phyloP scores from a whole-genome alignment of 257 asterid species.

The Nicotiana sylvestris region DNA sequence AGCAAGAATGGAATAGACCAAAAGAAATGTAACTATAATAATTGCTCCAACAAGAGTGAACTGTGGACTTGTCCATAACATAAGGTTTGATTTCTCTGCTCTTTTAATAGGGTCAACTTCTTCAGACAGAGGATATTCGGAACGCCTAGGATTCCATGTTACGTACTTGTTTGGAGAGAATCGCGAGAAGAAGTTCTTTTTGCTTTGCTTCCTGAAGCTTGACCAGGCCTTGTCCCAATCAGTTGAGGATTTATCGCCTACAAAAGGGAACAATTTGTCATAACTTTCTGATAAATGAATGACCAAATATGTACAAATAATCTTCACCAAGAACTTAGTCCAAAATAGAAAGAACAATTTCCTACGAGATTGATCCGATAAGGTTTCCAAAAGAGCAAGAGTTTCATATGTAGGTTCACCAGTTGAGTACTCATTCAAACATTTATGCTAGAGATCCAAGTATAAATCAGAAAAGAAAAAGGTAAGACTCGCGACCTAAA shows the following conservation, averaged over 20 bases:
- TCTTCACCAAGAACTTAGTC: background rate
- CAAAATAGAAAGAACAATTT: too few species aligned
- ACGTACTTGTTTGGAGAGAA: constrained; percentile 82
- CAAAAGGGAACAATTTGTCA: background rate
- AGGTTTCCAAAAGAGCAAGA: background rate
- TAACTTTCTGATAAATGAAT: background rate
- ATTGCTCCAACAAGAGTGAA: constrained; percentile 70
- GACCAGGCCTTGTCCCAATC: constrained; percentile 99
- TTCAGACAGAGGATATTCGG: constrained; percentile 80
- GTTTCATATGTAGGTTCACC: background rate
- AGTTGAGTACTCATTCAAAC: background rate
- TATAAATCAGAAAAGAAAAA: background rate
- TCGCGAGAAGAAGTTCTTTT: constrained; percentile 57
- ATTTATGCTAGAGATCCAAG: background rate
- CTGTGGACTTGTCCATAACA: constrained; percentile 77
- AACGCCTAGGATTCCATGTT: constrained; percentile 82
- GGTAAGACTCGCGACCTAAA: background rate
- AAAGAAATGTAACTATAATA: constrained; percentile 61
- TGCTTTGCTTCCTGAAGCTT: constrained; percentile 76
- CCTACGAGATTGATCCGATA: background rate
- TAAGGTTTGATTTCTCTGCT: constrained; percentile 84
- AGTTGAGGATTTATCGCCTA: constrained; percentile 64
- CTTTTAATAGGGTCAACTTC: constrained; percentile 92
- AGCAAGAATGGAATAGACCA: constrained; percentile 61
- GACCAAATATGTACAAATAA: background rate